phyloP scores from a whole-genome alignment of 768 basidiomycete genomes.

The Mrakia hoshinonis region DNA sequence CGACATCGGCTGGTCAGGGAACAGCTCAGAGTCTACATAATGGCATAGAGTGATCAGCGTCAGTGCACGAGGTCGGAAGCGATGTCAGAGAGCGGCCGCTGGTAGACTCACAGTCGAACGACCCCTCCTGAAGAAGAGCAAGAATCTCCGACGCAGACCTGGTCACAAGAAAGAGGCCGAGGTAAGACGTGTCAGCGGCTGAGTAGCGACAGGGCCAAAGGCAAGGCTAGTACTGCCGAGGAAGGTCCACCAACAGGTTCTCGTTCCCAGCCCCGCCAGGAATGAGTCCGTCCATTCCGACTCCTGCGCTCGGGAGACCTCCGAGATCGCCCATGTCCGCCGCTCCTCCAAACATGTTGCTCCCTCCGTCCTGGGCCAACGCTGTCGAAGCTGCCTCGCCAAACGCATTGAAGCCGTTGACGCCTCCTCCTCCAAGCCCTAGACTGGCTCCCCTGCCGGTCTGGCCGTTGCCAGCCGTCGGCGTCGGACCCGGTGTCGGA shows the following conservation, averaged over 20 bases:
- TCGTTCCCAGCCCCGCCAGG: conserved; percentile 18
- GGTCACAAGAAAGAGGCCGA: neutral
- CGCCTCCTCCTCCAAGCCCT: neutral
- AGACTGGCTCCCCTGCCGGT: neutral
- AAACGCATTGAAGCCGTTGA: conserved; percentile 26
- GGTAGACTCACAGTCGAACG: conserved; percentile 16
- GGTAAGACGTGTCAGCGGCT: neutral
- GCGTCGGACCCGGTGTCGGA: neutral
- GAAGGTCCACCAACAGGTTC: conserved; percentile 20
- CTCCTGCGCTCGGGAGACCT: conserved; percentile 21
- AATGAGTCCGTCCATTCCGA: conserved; percentile 27
- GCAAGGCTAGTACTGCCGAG: neutral
- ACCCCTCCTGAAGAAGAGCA: conserved; percentile 17
- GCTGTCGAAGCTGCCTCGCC: conserved; percentile 14
- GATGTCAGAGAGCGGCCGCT: no score
- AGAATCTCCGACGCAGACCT: conserved; percentile 24
- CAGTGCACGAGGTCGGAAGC: no score
- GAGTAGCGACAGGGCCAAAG: neutral
- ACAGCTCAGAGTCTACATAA: neutral
- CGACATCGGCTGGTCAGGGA: conserved; percentile 21
- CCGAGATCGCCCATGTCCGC: conserved; percentile 17
- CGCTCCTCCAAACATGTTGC: neutral
- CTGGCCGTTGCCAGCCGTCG: neutral
- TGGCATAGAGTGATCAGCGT: no score
- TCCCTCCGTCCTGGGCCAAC: neutral